Conservation (phyloP, 2,329 filamentous ascomycete genomes). For the Botrytis fabae region DNA sequence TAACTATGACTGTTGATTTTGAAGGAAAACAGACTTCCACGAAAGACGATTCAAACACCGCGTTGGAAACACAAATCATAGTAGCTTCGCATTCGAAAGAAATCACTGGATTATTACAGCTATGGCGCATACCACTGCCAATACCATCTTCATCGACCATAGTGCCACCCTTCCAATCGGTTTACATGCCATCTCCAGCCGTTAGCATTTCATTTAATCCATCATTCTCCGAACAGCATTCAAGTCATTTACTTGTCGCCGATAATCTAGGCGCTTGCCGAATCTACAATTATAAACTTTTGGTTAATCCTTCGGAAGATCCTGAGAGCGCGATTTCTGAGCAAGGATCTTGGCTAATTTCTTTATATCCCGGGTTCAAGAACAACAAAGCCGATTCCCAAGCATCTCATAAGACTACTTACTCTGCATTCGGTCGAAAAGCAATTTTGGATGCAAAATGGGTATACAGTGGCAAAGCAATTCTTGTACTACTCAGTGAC, state of each 20-base stretch:
- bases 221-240: constrained; percentile 44
- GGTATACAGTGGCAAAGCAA: constrained; percentile 60
- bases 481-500: constrained; percentile 60
- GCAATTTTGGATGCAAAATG: constrained; percentile 62
- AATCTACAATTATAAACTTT: constrained; percentile 60
- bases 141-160: constrained; percentile 41
- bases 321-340: constrained; percentile 39
- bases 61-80: constrained; percentile 49
- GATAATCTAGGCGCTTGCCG: constrained; percentile 57
- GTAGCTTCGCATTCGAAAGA: constrained; percentile 61
- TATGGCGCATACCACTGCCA: constrained; percentile 55
- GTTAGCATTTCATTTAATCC: constrained; percentile 62
- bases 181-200: constrained; percentile 57
- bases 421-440: constrained; percentile 52
- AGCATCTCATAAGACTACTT: constrained; percentile 48
- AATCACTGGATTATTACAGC: constrained; percentile 56
- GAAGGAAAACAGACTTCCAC: constrained; percentile 42
- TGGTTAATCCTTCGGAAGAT: constrained; percentile 50
- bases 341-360: constrained; percentile 65
- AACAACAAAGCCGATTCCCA: constrained; percentile 30
- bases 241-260: constrained; percentile 59
- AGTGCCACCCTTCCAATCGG: constrained; percentile 58
- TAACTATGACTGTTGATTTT: constrained; percentile 53
- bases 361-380: constrained; percentile 51
- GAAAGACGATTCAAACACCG: constrained; percentile 27